Percentiles rank a stretch among this genome's conserved stretches.
phyloP scores from a whole-genome alignment of 2,329 filamentous ascomycete genomes.

The Alternaria rosae region DNA sequence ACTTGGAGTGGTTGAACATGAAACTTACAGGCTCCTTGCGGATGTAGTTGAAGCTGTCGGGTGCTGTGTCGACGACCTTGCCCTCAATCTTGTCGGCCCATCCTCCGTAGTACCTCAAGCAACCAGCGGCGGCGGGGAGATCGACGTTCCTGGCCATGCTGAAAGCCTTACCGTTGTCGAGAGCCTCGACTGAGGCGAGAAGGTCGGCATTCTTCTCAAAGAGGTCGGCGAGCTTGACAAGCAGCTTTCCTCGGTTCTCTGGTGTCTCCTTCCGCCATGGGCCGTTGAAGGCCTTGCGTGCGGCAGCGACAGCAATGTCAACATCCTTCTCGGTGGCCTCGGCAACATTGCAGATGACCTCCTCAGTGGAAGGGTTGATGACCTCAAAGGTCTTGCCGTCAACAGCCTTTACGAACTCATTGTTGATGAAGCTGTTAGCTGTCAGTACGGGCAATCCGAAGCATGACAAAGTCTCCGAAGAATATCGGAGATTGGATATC shows the following conservation, averaged over 20 bases:
- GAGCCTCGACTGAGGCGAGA: constrained; percentile 81
- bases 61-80: constrained; percentile 81
- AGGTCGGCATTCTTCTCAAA: constrained; percentile 79
- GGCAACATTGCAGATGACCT: constrained; percentile 81
- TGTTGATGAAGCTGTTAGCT: constrained; percentile 80
- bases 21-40: constrained; percentile 74
- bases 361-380: constrained; percentile 86
- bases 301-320: constrained; percentile 80
- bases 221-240: constrained; percentile 81
- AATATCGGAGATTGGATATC: background rate
- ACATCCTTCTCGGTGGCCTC: constrained; percentile 90
- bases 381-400: constrained; percentile 93
- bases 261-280: constrained; percentile 74
- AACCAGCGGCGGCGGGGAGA: constrained; percentile 70
- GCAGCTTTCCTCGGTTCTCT: constrained; percentile 70
- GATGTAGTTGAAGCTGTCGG: constrained; percentile 85
- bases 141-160: constrained; percentile 75
- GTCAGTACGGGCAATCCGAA: constrained; percentile 24
- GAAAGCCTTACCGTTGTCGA: constrained; percentile 88
- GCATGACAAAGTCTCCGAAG: constrained; percentile 14
- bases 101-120: constrained; percentile 85
- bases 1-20: no score
- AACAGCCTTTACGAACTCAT: constrained; percentile 83
- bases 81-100: constrained; percentile 93
- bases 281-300: constrained; percentile 84